Conservation (phyloP, 2,329 filamentous ascomycete genomes). For the Diaporthe velutina region DNA sequence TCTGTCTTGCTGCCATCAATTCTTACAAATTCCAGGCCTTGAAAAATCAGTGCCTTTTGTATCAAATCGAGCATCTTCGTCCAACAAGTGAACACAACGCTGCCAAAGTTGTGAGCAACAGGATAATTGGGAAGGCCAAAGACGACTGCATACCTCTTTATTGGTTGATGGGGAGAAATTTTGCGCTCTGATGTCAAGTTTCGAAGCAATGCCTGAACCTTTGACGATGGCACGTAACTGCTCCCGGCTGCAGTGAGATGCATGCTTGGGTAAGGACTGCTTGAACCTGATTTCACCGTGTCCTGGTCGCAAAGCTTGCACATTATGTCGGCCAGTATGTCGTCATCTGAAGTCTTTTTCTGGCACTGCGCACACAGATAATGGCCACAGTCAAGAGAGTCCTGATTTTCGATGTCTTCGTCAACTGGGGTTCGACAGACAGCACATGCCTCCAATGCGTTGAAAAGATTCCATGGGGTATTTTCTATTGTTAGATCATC, state of each 20-base stretch:
- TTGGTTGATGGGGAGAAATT: neutral
- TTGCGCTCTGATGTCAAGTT: neutral
- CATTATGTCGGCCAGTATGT: neutral
- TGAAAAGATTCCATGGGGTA: neutral
- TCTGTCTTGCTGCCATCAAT: neutral
- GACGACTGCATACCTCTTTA: neutral
- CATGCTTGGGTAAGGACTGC: neutral
- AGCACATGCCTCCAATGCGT: neutral
- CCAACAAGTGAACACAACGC: neutral
- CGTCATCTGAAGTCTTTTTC: neutral
- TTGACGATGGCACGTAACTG: neutral
- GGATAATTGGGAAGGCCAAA: neutral
- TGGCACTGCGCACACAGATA: neutral
- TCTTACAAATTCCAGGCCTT: neutral
- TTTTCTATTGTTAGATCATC: neutral
- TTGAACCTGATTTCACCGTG: neutral
- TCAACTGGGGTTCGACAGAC: neutral
- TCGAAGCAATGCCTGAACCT: neutral
- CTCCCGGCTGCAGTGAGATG: neutral
- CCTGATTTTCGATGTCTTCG: neutral
- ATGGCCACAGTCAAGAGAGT: neutral
- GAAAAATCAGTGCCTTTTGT: neutral
- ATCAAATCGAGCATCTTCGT: slow-evolving; percentile 7
- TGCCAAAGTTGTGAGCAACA: neutral
- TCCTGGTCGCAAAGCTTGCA: slow-evolving; percentile 1